phyloP scores from a whole-genome alignment of 83 land plant species.

The Thuja plicata region DNA sequence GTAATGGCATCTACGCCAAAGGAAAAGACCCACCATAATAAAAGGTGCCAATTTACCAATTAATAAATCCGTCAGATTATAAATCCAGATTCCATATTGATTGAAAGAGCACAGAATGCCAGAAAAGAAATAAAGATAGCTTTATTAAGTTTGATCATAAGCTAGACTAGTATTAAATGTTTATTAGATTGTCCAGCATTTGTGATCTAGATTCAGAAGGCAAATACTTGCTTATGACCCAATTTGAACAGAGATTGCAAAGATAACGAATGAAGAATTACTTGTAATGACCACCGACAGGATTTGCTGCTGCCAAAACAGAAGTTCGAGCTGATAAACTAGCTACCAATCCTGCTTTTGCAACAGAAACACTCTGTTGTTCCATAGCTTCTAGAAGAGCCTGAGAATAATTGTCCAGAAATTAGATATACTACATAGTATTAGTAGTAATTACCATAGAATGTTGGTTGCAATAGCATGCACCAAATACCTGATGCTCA shows the following conservation, averaged over 20 bases:
- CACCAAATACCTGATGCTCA: constrained; percentile 83
- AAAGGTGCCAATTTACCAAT: neutral
- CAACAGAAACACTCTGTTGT: constrained; percentile 98
- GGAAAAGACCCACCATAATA: neutral
- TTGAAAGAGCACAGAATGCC: neutral
- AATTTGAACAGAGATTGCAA: neutral
- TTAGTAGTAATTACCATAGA: neutral
- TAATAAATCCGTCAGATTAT: neutral
- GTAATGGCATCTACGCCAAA: neutral
- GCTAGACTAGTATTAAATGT: neutral
- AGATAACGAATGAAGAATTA: constrained; percentile 24
- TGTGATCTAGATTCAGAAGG: neutral
- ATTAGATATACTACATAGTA: neutral
- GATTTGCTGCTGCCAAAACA: constrained; percentile 97
- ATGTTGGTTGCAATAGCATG: neutral
- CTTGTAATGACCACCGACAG: constrained; percentile 99
- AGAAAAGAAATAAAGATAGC: neutral
- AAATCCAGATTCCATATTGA: neutral
- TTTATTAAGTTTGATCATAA: neutral
- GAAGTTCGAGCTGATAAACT: constrained; percentile 96
- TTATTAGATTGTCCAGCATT: neutral
- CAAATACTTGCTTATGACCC: neutral
- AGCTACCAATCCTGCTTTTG: constrained; percentile 97
- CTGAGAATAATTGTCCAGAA: constrained; percentile 29
- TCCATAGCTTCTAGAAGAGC: constrained; percentile 97